Percentiles rank a stretch among this genome's conserved stretches.
These are phyloP conservation scores for Scutellaria baicalensis DNA, from an alignment of 257 asterid species.

Conservation along the genomic window DNA sequence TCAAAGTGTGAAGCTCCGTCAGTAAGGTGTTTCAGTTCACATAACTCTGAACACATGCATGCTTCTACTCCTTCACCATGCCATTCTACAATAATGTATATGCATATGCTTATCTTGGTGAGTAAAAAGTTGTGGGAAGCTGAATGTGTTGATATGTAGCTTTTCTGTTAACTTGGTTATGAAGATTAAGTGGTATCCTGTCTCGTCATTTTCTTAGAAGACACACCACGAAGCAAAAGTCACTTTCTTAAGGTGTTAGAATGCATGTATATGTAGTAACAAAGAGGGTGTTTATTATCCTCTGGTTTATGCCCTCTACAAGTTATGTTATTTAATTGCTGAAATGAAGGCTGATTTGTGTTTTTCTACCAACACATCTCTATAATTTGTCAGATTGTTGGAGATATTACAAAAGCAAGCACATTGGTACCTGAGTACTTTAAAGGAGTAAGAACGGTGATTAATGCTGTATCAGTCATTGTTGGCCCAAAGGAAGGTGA, in stretches of 20 bases:
- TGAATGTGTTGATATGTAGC: background rate
- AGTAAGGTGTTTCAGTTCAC: background rate
- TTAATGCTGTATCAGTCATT: constrained; percentile 85
- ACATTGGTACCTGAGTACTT: constrained; percentile 73
- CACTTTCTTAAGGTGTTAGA: background rate
- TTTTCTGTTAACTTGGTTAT: background rate
- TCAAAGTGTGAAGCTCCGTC: background rate
- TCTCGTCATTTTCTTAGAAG: background rate
- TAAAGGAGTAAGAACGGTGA: constrained; percentile 73
- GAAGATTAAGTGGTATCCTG: background rate
- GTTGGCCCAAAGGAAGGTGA: constrained; percentile 99
- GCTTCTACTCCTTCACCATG: background rate
- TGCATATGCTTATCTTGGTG: background rate
- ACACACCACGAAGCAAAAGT: background rate
- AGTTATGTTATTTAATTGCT: constrained; percentile 1
- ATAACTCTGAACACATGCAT: background rate
- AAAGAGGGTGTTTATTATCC: background rate
- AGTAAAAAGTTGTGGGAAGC: background rate
- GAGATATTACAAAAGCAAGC: constrained; percentile 84
- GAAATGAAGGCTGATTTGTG: background rate
- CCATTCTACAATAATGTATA: background rate
- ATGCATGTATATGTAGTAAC: background rate
- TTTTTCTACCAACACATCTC: background rate
- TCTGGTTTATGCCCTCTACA: background rate
- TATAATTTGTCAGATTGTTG: constrained; percentile 50